Evolutionary conservation across 805 yeast genomes (phyloP), one percentile per base, ranked within the genome.

Genomic region (Suhomyces sp.): DNA sequence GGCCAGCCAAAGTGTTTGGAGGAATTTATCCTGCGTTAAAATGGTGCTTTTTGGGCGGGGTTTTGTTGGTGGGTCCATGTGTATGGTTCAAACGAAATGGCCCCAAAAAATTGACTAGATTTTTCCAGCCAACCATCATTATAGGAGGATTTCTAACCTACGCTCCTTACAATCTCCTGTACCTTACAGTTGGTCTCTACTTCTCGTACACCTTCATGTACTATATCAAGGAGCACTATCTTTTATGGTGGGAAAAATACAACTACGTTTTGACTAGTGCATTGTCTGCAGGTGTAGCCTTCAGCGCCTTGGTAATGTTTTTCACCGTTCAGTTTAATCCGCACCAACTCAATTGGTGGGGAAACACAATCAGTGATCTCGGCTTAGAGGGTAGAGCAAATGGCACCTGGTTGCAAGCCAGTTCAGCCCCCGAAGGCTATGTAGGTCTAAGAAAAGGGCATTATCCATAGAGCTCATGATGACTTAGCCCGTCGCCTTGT

Each of bases 221-320:
- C 66, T 73, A 74, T 59, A 67, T 83, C 58, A 77, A 79, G 57
- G 68, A 72, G 53, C 69, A 73, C 58, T 79, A 79, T 63, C 61
- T 76, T 45, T 64, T 73, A 20, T 79, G 87, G 87, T 86, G 87
- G 91, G 84, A 85, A 40, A 86, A 85, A 65, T 86, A 86, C 65
- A 85, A 85, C 63, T 85, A 84, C 61, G 75, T 85, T 20, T 65
- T 85, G 48, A 72, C 84, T 21, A 78, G 85, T 48, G 86, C 81
- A 1, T 67, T 84, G 24, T 67, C 77, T 7, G 81, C 87, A 0
- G 89, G 87, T n/a, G 79, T 83, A 17, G 88, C 87, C 2, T 75
- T 84, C 55, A 72, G 84, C 52, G 79, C 86, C 2, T 68, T 86
- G 48, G 66, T 85, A 51, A 78, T 84, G 37, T 85, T 85, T 67